Conservation (phyloP, 2,329 filamentous ascomycete species). For the Golovinomyces cichoracearum region DNA sequence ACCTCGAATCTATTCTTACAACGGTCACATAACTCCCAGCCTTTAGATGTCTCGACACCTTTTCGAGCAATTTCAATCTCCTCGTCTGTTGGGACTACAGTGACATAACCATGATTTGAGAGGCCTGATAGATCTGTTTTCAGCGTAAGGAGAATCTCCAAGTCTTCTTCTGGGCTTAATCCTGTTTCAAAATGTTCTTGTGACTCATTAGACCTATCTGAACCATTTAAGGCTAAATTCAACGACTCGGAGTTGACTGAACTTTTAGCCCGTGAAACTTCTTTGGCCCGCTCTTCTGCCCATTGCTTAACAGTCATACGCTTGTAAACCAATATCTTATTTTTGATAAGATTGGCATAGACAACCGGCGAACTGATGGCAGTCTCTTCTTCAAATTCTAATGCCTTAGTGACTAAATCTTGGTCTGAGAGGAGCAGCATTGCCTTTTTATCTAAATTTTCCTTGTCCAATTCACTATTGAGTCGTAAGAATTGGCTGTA, state of each 20-base stretch:
- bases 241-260: not conserved
- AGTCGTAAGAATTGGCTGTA: slow-evolving; percentile 40
- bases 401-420: slow-evolving; percentile 37
- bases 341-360: slow-evolving; percentile 66
- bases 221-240: not conserved
- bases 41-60: slow-evolving; percentile 38
- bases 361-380: slow-evolving; percentile 39
- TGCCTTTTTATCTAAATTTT: slow-evolving; percentile 23
- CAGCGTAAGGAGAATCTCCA: slow-evolving; percentile 34
- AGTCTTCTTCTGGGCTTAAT: slow-evolving; percentile 39
- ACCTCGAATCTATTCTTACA: slow-evolving; percentile 73
- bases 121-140: slow-evolving; percentile 37
- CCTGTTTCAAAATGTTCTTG: slow-evolving; percentile 40
- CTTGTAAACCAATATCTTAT: slow-evolving; percentile 48
- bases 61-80: slow-evolving; percentile 40
- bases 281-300: slow-evolving; percentile 31
- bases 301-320: slow-evolving; percentile 50
- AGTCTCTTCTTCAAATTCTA: slow-evolving; percentile 55
- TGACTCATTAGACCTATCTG: slow-evolving; percentile 15
- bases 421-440: slow-evolving; percentile 35
- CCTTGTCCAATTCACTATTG: slow-evolving; percentile 34
- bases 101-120: slow-evolving; percentile 50
- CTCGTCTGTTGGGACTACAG: slow-evolving; percentile 33
- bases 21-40: slow-evolving; percentile 73
- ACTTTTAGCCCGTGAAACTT: slow-evolving; percentile 18